Percentiles rank a stretch among this genome's conserved stretches.
Evolutionary conservation across 257 asterid genomes (phyloP).

Genomic region (Solanum sejunctum): DNA sequence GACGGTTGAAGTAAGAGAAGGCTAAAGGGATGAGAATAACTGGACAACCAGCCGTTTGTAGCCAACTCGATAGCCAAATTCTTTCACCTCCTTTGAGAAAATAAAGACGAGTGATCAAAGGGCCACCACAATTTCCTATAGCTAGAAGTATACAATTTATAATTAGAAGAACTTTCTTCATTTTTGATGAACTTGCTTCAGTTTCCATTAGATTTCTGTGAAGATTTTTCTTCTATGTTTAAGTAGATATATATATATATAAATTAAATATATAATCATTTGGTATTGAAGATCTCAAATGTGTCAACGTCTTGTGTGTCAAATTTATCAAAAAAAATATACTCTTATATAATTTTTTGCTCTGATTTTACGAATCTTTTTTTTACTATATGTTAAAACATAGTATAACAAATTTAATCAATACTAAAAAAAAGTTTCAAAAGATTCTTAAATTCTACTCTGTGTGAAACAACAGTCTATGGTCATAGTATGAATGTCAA

Average conservation of each 20-base stretch:
- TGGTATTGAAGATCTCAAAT: not conserved
- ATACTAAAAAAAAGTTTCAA: not conserved
- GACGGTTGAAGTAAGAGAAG: not conserved
- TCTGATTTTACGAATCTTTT: no score
- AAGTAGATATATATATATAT: not conserved
- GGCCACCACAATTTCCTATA: not conserved
- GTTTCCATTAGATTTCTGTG: not conserved
- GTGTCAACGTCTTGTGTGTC: not conserved
- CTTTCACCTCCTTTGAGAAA: constrained; percentile 6
- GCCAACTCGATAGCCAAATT: constrained; percentile 9
- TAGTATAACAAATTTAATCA: not conserved
- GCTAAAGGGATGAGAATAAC: not conserved
- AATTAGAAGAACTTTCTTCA: not conserved
- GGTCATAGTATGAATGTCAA: no score
- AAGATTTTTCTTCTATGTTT: not conserved
- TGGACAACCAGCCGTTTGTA: not conserved
- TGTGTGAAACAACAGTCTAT: no score
- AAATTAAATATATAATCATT: not conserved
- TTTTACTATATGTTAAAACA: not conserved
- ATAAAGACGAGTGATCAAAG: constrained; percentile 1
- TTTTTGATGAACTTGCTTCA: not conserved
- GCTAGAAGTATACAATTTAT: not conserved
- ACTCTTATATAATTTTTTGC: not conserved
- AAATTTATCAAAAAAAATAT: not conserved
- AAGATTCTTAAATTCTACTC: no score